These are phyloP conservation scores for Gloeostereum incarnatum DNA, from an alignment of 768 basidiomycete genomes.

Conservation along the genomic window DNA sequence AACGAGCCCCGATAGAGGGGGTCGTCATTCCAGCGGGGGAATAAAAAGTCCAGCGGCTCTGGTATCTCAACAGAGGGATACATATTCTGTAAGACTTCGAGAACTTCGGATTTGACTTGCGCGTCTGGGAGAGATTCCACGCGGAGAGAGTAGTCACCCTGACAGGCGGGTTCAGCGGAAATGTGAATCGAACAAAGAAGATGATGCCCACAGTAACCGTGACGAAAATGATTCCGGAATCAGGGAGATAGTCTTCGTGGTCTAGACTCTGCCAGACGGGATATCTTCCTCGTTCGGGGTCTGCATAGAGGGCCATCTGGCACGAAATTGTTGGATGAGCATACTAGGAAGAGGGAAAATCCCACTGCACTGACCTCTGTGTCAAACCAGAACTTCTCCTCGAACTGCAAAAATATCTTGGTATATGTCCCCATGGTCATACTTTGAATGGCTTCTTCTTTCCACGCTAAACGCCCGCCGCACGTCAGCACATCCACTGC, in stretches of 20 bases:
- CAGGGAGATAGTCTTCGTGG: constrained; percentile 45
- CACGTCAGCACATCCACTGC: no score
- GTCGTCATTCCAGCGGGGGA: constrained; percentile 45
- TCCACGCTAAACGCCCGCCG: no score
- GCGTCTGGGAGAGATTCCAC: constrained; percentile 41
- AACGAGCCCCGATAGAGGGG: constrained; percentile 52
- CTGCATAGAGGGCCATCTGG: constrained; percentile 32
- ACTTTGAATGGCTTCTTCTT: constrained; percentile 53
- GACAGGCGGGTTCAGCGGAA: neutral
- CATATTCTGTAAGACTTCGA: constrained; percentile 51
- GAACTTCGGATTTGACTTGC: constrained; percentile 41
- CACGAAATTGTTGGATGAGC: neutral
- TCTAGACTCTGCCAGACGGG: constrained; percentile 13
- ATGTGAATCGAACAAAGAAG: neutral
- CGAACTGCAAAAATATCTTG: constrained; percentile 60
- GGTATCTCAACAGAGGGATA: constrained; percentile 46
- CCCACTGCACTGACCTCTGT: constrained; percentile 33
- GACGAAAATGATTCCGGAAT: constrained; percentile 46
- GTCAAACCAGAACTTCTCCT: constrained; percentile 49
- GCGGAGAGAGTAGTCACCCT: constrained; percentile 56
- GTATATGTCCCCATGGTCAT: constrained; percentile 62
- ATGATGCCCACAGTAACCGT: constrained; percentile 31
- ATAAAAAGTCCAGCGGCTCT: constrained; percentile 44
- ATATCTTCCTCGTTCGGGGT: constrained; percentile 31
- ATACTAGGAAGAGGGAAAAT: neutral